Conservation (phyloP, 179 eudicot species). For the Carnegiea gigantea region DNA sequence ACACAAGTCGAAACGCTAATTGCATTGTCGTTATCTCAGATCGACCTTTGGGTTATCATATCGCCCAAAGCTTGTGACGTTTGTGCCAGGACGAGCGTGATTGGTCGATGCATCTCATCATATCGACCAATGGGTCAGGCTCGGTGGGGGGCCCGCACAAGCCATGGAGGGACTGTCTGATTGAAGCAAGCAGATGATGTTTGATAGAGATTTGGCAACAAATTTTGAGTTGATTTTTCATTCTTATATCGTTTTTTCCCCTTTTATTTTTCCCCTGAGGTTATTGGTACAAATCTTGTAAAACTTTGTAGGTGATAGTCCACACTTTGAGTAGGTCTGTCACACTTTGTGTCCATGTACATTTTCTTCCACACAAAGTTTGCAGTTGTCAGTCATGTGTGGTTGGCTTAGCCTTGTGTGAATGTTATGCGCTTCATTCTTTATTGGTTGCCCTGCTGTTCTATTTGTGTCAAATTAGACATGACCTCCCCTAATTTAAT, state of each 20-base stretch:
- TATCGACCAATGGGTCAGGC: neutral
- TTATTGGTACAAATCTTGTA: neutral
- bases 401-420: neutral
- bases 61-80: neutral
- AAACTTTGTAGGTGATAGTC: neutral
- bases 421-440: neutral
- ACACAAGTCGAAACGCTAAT: conserved; percentile 2
- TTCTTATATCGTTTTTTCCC: neutral
- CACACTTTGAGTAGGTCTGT: neutral
- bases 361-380: neutral
- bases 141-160: neutral
- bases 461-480: neutral
- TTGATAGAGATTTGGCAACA: conserved; percentile 3
- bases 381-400: neutral
- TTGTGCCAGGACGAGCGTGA: too few relatives aligned
- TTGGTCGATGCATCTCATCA: neutral
- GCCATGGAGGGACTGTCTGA: neutral
- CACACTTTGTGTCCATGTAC: neutral
- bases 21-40: neutral
- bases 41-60: neutral
- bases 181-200: conserved; percentile 2
- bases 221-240: neutral
- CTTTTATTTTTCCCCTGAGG: neutral
- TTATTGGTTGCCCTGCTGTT: neutral
- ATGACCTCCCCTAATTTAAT: too few relatives aligned